Base-by-base conservation (phyloP, 2,329 filamentous ascomycete species). In the Plectosphaerella sp. region DNA sequence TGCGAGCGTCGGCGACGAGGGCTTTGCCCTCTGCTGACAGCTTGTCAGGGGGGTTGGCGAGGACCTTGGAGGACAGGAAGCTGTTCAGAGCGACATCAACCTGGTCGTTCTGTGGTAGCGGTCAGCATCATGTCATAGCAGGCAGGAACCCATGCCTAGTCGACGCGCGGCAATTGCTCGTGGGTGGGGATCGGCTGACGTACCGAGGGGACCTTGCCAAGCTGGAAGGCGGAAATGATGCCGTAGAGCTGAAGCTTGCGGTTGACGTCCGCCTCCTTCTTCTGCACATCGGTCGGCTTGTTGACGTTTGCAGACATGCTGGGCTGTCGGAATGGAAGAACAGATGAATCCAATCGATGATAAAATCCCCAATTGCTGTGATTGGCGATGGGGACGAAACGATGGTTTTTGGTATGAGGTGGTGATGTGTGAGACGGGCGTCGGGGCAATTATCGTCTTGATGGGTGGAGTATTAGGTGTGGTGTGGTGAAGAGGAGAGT, bases 71-170 rank as follows among this genome's bases (percentile, higher is more conserved):
- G 35, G 78, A 77, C 48, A 97, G 78, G 61, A 91, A 88, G 67
- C 88, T 94, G 79, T 95, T 97, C 67, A 99, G 73, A 25, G 94
- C 92, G 47, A 97, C 80, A 74, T 97, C 94, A 68, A 97, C 95
- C 76, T 97, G 92, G 63, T 93, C 89, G 72, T 97, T 97, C 87
- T 91, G 63, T 25, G 28, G 16, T 28, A 20, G n/a, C 35, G 35
- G 50, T 56, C 50, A 54, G 50, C 50, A 48, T 50, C 37, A 2
- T 36, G 45, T 48, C 18, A 24, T 22, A 10, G n/a, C n/a, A n/a
- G n/a, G n/a, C n/a, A n/a, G n/a, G n/a, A n/a, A n/a, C n/a, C n/a
- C n/a, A n/a, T 4, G 8, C 28, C 4, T 33, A 7, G 8, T 10
- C 28, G 28, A 33, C 28, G 28, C 28, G 28, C 28, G 28, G 28